phyloP scores from a whole-genome alignment of 192 early-diverging fungal species.

The Geranomyces michiganensis region DNA sequence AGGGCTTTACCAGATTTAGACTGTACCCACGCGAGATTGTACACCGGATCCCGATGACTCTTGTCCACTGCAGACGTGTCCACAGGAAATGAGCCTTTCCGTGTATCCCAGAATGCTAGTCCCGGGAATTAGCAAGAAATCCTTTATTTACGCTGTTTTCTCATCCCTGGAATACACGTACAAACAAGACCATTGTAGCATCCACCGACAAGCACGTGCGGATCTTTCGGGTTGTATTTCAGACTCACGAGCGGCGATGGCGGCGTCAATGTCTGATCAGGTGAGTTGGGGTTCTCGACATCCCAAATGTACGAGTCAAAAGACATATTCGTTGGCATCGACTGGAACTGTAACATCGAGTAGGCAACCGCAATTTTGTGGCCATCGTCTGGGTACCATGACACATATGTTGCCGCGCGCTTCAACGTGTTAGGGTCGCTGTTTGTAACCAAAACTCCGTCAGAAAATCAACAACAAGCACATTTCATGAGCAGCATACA shows the following conservation, averaged over 20 bases:
- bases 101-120: slow-evolving; percentile 64
- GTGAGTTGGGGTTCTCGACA: slow-evolving; percentile 64
- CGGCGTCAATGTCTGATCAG: slow-evolving; percentile 61
- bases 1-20: slow-evolving; percentile 52
- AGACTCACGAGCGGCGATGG: slow-evolving; percentile 55
- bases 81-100: slow-evolving; percentile 62
- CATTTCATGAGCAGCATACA: neutral
- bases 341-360: slow-evolving; percentile 59
- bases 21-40: slow-evolving; percentile 61
- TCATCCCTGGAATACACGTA: slow-evolving; percentile 25
- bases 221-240: slow-evolving; percentile 70
- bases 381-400: slow-evolving; percentile 68
- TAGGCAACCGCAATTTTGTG: slow-evolving; percentile 67
- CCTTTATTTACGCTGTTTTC: too few relatives aligned
- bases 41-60: slow-evolving; percentile 63
- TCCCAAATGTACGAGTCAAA: slow-evolving; percentile 69
- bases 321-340: slow-evolving; percentile 56
- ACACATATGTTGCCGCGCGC: slow-evolving; percentile 56
- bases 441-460: too few relatives aligned
- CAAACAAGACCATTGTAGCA: slow-evolving; percentile 62
- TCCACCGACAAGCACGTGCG: slow-evolving; percentile 64
- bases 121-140: too few relatives aligned
- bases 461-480: too few relatives aligned
- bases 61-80: slow-evolving; percentile 62
- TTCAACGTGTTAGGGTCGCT: slow-evolving; percentile 60